A percentile compares a stretch with the other conserved stretches of the same genome.
These are phyloP conservation scores for Malassezia cuniculi DNA, from an alignment of 1,284 basidiomycete genomes.

Conservation along the genomic window DNA sequence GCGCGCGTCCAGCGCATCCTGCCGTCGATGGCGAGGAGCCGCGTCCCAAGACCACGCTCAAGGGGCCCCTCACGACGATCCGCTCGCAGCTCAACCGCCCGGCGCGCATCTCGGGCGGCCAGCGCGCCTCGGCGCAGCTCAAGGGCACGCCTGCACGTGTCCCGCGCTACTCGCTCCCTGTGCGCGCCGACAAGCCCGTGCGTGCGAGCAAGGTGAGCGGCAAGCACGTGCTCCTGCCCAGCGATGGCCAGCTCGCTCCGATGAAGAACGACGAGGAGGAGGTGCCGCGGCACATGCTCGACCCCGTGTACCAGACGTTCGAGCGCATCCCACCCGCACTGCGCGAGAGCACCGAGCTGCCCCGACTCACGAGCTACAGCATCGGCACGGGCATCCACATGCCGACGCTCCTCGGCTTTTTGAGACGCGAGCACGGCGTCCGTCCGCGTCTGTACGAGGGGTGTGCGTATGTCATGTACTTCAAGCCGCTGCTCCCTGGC, in stretches of 20 bases:
- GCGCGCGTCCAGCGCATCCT: slow-evolving; percentile 8
- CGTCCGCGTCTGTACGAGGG: slow-evolving; percentile 79
- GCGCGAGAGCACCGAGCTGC: slow-evolving; percentile 29
- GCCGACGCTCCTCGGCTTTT: slow-evolving; percentile 49
- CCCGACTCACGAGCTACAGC: slow-evolving; percentile 55
- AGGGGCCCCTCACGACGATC: slow-evolving; percentile 1
- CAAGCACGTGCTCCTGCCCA: slow-evolving; percentile 78
- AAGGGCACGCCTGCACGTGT: slow-evolving; percentile 41
- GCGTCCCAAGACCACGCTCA: slow-evolving; percentile 4
- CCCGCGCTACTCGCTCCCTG: slow-evolving; percentile 40
- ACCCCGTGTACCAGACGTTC: slow-evolving; percentile 42
- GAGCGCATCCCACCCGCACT: slow-evolving; percentile 37
- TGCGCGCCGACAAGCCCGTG: slow-evolving; percentile 48
- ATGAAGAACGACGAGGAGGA: slow-evolving; percentile 50
- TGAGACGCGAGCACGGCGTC: slow-evolving; percentile 87
- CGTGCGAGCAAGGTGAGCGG: slow-evolving; percentile 81
- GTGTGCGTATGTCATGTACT: slow-evolving; percentile 82
- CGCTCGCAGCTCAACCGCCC: slow-evolving; percentile 11
- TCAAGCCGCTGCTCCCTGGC: slow-evolving; percentile 76
- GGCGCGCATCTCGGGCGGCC: slow-evolving; percentile 1
- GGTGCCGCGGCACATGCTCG: slow-evolving; percentile 32
- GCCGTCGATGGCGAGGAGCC: slow-evolving; percentile 12
- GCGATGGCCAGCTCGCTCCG: slow-evolving; percentile 75
- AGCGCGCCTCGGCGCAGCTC: slow-evolving; percentile 12
- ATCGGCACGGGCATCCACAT: slow-evolving; percentile 56